Base-by-base conservation (phyloP, 371 early-diverging fungal species). In the Rhizomucor pusillus region DNA sequence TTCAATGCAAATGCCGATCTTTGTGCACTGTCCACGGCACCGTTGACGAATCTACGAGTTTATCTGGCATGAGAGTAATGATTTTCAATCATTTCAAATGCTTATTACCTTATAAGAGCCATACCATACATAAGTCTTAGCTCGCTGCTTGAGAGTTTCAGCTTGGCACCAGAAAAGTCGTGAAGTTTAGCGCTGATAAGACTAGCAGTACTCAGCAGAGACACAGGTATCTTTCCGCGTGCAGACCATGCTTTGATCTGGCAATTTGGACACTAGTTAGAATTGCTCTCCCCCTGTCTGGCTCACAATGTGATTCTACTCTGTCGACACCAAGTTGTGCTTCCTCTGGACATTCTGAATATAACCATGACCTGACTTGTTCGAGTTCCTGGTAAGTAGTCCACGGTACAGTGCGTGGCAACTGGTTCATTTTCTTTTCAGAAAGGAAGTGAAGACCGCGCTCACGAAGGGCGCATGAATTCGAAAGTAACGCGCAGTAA, bases 191-290 rank as follows among this genome's bases (percentile, higher is more conserved):
- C 68, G 51, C 82, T 79, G 19, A 85, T 75, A 45, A 88, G 76
- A 14, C 70, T 54, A 1, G 79, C 68, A 4, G 88, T 86, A 22
- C 74, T 71, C 25, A 81, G 80, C 19, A 86, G 69, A 0, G 88
- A 77, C 20, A 68, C 76, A 0, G 88, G 88, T 18, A 85, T 52
- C 54, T 71, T 67, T 14, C 86, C 82, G 46, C 87, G 71, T 50
- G 71, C 71, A 39, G 54, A 59, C 88, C 88, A 88, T 35, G 87
- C 84, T 54, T 76, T 77, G 14, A 84, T 71, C 88, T 87, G 48
- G 22, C 29, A 23, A 29, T 29, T 47, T 29, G 41, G n/a, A n/a
- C n/a, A n/a, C n/a, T n/a, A n/a, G n/a, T n/a, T n/a, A n/a, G n/a
- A n/a, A n/a, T n/a, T n/a, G n/a, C n/a, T n/a, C n/a, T n/a, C n/a